Percentiles rank a stretch among this genome's conserved stretches.
phyloP scores from a whole-genome alignment of 2,329 filamentous ascomycete genomes.

The Arthroderma sp. region DNA sequence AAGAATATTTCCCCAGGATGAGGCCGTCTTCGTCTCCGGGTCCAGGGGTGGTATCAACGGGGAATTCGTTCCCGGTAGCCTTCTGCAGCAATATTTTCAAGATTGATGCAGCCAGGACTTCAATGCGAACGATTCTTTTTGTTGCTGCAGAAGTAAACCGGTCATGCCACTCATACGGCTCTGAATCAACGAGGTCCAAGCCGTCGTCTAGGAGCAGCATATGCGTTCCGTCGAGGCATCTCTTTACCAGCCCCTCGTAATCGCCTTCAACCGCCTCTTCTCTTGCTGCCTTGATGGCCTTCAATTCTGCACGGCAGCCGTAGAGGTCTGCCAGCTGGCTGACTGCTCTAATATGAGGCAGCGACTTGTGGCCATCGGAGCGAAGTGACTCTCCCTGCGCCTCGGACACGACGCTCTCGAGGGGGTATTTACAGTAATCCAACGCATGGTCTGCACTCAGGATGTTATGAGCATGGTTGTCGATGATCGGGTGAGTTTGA shows the following conservation, averaged over 20 bases:
- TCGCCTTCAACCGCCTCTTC: slow-evolving; percentile 37
- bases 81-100: slow-evolving; percentile 36
- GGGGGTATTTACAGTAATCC: slow-evolving; percentile 32
- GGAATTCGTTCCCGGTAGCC: background rate
- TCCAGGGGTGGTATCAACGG: background rate
- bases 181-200: slow-evolving; percentile 45
- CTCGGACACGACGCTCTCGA: slow-evolving; percentile 58
- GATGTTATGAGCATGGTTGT: slow-evolving; percentile 39
- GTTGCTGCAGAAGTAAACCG: slow-evolving; percentile 51
- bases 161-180: slow-evolving; percentile 54
- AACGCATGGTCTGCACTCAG: slow-evolving; percentile 24
- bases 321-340: slow-evolving; percentile 56
- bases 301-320: slow-evolving; percentile 52
- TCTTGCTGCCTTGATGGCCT: slow-evolving; percentile 41
- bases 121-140: slow-evolving; percentile 66
- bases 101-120: slow-evolving; percentile 55
- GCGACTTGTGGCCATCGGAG: slow-evolving; percentile 46
- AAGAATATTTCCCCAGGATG: background rate
- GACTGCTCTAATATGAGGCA: slow-evolving; percentile 59
- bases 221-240: slow-evolving; percentile 61
- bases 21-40: background rate
- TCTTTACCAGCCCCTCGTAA: slow-evolving; percentile 46
- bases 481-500: slow-evolving; percentile 33
- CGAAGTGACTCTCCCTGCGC: slow-evolving; percentile 55
- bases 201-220: slow-evolving; percentile 70